Conservation (phyloP, 192 early-diverging fungal species). For the Backusella psychrophila region DNA sequence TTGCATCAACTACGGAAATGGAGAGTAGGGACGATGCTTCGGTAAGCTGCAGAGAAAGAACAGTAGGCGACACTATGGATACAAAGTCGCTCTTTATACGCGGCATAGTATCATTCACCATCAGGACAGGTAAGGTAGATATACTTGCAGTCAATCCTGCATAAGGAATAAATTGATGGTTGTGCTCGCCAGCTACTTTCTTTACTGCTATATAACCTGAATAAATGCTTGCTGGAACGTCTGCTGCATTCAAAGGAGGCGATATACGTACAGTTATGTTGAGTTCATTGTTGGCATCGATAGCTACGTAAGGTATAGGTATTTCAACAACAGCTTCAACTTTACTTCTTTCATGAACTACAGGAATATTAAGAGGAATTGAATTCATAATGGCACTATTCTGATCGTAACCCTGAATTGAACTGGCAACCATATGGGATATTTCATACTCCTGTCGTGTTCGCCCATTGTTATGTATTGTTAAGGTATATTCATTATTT, state of each 20-base stretch:
- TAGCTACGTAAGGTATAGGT: constrained; percentile 18
- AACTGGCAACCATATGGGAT: constrained; percentile 36
- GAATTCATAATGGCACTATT: not conserved
- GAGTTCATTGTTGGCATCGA: constrained; percentile 29
- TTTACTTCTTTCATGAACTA: not conserved
- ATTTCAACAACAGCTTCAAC: constrained; percentile 39
- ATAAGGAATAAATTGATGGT: constrained; percentile 22
- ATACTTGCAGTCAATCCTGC: constrained; percentile 25
- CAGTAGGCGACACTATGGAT: not conserved
- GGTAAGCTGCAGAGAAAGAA: constrained; percentile 16
- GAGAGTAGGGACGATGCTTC: constrained; percentile 10
- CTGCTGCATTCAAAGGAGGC: constrained; percentile 35
- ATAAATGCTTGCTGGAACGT: constrained; percentile 41
- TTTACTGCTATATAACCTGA: constrained; percentile 44
- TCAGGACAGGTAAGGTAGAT: constrained; percentile 15
- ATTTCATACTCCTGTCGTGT: constrained; percentile 33
- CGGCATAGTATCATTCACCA: constrained; percentile 26
- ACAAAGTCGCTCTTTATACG: not conserved
- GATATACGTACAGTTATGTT: constrained; percentile 38
- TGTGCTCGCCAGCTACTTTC: not conserved
- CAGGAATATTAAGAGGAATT: constrained; percentile 31
- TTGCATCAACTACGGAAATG: constrained; percentile 16
- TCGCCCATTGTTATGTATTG: constrained; percentile 40
- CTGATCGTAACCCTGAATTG: constrained; percentile 39
- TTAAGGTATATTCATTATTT: constrained; percentile 35